A percentile compares a stretch with the other conserved stretches of the same genome.
Evolutionary conservation across 2,329 filamentous ascomycete genomes (phyloP).

Genomic region (Aspergillus sp.): DNA sequence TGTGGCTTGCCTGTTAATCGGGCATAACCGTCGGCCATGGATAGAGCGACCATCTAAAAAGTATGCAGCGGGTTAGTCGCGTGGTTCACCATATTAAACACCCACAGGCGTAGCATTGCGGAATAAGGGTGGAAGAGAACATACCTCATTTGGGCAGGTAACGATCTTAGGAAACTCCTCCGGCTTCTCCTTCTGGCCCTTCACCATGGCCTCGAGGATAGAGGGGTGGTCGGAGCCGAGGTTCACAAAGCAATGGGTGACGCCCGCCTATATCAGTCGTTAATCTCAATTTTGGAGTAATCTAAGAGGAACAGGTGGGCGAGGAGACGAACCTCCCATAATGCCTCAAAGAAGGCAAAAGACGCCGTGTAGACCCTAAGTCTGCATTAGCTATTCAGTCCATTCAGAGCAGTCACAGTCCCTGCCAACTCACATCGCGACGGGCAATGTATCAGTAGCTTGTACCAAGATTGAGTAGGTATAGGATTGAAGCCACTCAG

Average conservation of each 20-base stretch:
- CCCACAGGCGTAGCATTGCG: not conserved
- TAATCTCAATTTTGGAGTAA: not conserved
- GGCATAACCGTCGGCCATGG: constrained; percentile 82
- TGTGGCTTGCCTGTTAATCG: constrained; percentile 73
- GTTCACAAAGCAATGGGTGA: constrained; percentile 59
- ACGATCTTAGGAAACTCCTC: constrained; percentile 73
- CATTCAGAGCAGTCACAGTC: not conserved
- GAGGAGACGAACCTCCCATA: constrained; percentile 55
- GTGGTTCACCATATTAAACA: not conserved
- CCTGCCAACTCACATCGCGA: not conserved
- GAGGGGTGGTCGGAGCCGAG: constrained; percentile 67
- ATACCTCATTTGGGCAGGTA: constrained; percentile 78
- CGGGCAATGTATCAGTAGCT: not conserved
- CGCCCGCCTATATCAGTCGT: constrained; percentile 46
- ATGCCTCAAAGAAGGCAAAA: constrained; percentile 79
- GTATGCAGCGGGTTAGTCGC: constrained; percentile 21
- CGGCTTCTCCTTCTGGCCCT: constrained; percentile 69
- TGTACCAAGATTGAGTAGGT: too few species aligned
- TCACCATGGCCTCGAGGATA: constrained; percentile 80
- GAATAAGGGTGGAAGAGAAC: constrained; percentile 1
- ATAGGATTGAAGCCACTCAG: too few species aligned
- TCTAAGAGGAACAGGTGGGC: not conserved
- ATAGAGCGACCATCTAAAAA: constrained; percentile 77
- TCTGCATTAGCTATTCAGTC: not conserved
- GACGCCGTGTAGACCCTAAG: constrained; percentile 67